These are phyloP conservation scores for Spencermartinsiella ligniputridi DNA, from an alignment of 1,139 yeast species.

Conservation along the genomic window DNA sequence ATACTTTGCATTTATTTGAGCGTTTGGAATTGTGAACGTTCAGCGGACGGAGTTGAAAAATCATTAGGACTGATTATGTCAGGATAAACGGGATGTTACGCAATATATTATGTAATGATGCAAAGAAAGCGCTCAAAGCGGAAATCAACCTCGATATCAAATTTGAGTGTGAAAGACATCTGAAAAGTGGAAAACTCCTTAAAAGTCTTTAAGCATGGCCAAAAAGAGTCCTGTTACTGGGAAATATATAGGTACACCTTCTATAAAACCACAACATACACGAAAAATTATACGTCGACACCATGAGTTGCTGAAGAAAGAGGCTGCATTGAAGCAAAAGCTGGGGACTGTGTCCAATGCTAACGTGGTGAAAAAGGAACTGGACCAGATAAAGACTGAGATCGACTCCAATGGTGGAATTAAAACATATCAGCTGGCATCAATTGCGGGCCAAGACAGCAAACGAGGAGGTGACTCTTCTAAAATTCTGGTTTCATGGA, in stretches of 20 bases:
- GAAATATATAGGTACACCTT: background rate
- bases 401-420: constrained; percentile 38
- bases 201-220: too few species aligned
- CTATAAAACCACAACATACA: constrained; percentile 25
- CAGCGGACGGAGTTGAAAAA: too few species aligned
- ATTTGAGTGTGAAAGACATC: too few species aligned
- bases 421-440: constrained; percentile 75
- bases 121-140: too few species aligned
- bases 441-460: constrained; percentile 73
- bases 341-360: constrained; percentile 7
- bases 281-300: constrained; percentile 33
- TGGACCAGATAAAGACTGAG: constrained; percentile 9
- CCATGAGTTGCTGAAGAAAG: constrained; percentile 33
- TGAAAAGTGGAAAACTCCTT: too few species aligned
- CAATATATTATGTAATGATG: too few species aligned
- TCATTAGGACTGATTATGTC: too few species aligned
- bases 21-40: too few species aligned
- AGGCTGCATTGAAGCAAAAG: constrained; percentile 22
- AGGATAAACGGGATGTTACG: too few species aligned
- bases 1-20: too few species aligned
- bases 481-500: constrained; percentile 66
- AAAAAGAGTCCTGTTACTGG: constrained; percentile 5
- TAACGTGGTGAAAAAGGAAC: constrained; percentile 13
- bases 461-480: constrained; percentile 91
- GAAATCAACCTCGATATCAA: too few species aligned